Percentiles rank a stretch among this genome's conserved stretches.
phyloP scores from a whole-genome alignment of 1,284 basidiomycete species.

The Malassezia cuniculi region DNA sequence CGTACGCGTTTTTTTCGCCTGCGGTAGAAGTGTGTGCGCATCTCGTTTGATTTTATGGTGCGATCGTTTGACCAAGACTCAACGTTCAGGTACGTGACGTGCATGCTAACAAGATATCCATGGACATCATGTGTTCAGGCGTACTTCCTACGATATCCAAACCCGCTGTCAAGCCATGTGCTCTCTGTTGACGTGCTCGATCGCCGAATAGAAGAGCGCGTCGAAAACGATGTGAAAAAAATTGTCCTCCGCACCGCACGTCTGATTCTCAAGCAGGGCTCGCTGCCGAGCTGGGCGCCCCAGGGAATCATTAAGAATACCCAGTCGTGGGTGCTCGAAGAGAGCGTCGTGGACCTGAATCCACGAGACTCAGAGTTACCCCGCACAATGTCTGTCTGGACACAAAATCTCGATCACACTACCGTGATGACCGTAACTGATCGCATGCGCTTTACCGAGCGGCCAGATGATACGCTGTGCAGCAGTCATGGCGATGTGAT shows the following conservation, averaged over 20 bases:
- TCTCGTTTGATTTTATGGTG: no score
- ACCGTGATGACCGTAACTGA: slow-evolving; percentile 40
- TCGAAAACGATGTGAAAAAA: slow-evolving; percentile 28
- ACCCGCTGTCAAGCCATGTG: slow-evolving; percentile 86
- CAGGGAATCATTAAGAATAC: slow-evolving; percentile 55
- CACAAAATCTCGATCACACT: slow-evolving; percentile 40
- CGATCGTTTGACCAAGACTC: slow-evolving; percentile 1
- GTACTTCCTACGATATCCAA: slow-evolving; percentile 90
- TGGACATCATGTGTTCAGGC: slow-evolving; percentile 49
- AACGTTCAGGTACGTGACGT: slow-evolving; percentile 1
- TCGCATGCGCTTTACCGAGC: slow-evolving; percentile 22
- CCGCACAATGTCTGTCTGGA: slow-evolving; percentile 37
- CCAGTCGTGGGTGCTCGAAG: slow-evolving; percentile 43
- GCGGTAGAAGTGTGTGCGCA: no score
- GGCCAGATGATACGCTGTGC: slow-evolving; percentile 15
- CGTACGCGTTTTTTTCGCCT: no score
- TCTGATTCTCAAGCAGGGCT: slow-evolving; percentile 79
- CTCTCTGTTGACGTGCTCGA: slow-evolving; percentile 87
- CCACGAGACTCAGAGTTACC: slow-evolving; percentile 11
- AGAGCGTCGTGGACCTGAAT: slow-evolving; percentile 41
- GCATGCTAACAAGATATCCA: slow-evolving; percentile 9
- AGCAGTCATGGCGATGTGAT: slow-evolving; percentile 30
- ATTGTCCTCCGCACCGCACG: slow-evolving; percentile 75
- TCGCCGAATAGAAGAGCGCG: slow-evolving; percentile 47
- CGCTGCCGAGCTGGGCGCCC: slow-evolving; percentile 79